Evolutionary conservation across 208 protist genomes (phyloP).

Genomic region (Trichomonas vaginalis): DNA sequence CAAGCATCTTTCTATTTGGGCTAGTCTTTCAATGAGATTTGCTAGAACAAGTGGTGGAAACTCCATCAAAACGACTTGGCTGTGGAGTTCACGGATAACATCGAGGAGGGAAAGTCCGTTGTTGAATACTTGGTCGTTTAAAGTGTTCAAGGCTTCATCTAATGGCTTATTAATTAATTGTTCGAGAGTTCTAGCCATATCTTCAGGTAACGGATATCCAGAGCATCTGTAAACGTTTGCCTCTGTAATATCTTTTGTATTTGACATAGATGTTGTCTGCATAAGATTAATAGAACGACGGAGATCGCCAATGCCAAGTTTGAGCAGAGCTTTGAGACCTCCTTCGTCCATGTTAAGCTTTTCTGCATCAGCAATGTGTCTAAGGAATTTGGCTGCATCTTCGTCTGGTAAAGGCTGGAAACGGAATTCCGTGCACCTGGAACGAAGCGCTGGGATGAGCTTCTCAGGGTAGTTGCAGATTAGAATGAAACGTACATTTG

Average conservation of each 20-base stretch:
- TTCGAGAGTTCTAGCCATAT: background rate
- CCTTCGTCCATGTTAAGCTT: slow-evolving; percentile 37
- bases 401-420: slow-evolving; percentile 54
- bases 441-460: slow-evolving; percentile 59
- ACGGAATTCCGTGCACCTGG: slow-evolving; percentile 88
- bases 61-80: background rate
- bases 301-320: slow-evolving; percentile 39
- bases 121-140: background rate
- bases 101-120: background rate
- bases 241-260: slow-evolving; percentile 73
- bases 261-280: slow-evolving; percentile 70
- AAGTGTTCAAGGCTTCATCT: background rate
- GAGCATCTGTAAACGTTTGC: slow-evolving; percentile 93
- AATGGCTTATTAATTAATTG: background rate
- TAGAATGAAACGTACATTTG: slow-evolving; percentile 87
- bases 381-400: background rate
- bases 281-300: slow-evolving; percentile 78
- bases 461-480: slow-evolving; percentile 91
- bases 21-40: background rate
- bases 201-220: background rate
- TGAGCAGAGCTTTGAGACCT: background rate
- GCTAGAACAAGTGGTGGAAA: background rate
- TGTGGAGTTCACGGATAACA: background rate
- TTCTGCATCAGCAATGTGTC: slow-evolving; percentile 48
- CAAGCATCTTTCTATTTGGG: background rate